Evolutionary conservation across 2,329 filamentous ascomycete genomes (phyloP).

Genomic region (Ustulina deusta): DNA sequence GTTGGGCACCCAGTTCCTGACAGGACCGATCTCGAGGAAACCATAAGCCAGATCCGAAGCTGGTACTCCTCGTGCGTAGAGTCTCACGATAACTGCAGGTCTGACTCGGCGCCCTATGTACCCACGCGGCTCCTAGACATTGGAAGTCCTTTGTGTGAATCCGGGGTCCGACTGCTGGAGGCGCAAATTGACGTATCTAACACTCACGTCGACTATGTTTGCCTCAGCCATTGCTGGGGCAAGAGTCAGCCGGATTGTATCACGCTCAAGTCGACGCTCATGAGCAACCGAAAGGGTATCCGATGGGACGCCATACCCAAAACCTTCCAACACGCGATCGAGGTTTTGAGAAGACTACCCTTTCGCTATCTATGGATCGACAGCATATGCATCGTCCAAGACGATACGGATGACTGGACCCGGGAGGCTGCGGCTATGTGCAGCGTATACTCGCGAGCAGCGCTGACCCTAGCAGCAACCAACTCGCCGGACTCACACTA

Average conservation of each 20-base stretch:
- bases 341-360: too few relatives aligned
- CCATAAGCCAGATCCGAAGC: not conserved
- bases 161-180: not conserved
- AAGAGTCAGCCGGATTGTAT: too few relatives aligned
- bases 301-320: too few relatives aligned
- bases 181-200: too few relatives aligned
- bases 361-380: too few relatives aligned
- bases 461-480: slow-evolving; percentile 13
- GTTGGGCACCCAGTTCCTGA: not conserved
- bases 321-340: too few relatives aligned
- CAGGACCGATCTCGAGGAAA: slow-evolving; percentile 1
- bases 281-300: too few relatives aligned
- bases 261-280: too few relatives aligned
- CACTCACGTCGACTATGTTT: too few relatives aligned
- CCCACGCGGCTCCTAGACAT: slow-evolving; percentile 12
- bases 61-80: slow-evolving; percentile 13
- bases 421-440: slow-evolving; percentile 10
- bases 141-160: not conserved
- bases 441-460: slow-evolving; percentile 9
- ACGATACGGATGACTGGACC: too few relatives aligned
- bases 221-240: too few relatives aligned
- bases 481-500: slow-evolving; percentile 4
- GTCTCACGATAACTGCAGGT: not conserved
- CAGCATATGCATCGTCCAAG: too few relatives aligned
- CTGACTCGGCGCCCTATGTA: not conserved